Percentiles rank a stretch among this genome's conserved stretches.
phyloP scores from a whole-genome alignment of 192 early-diverging fungal genomes.

The Backusella australiensis region DNA sequence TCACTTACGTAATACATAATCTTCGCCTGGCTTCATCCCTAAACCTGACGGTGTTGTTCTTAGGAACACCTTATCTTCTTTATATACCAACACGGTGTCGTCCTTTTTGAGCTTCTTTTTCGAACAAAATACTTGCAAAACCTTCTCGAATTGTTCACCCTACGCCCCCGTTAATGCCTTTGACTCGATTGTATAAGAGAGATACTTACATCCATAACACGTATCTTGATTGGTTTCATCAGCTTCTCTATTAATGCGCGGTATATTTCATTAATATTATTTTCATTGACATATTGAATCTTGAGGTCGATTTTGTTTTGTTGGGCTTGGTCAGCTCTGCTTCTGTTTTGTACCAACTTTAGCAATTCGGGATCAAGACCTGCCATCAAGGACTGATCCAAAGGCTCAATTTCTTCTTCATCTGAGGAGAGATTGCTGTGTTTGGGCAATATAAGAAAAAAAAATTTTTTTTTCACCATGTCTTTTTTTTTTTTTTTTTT shows the following conservation, averaged over 20 bases:
- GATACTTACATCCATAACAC: slow-evolving; percentile 16
- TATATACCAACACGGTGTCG: slow-evolving; percentile 20
- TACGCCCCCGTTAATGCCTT: too few relatives aligned
- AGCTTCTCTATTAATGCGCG: background rate
- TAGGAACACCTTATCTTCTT: slow-evolving; percentile 20
- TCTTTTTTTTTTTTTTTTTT: too few relatives aligned
- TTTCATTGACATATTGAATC: slow-evolving; percentile 18
- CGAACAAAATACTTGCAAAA: slow-evolving; percentile 11
- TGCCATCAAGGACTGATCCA: background rate
- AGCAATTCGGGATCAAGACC: slow-evolving; percentile 22
- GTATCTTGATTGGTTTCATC: slow-evolving; percentile 14
- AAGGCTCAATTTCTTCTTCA: background rate
- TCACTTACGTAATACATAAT: slow-evolving; percentile 20
- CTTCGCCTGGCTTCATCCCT: slow-evolving; percentile 7
- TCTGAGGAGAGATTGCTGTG: background rate
- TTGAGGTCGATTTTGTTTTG: slow-evolving; percentile 13
- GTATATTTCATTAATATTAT: background rate
- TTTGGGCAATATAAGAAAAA: too few relatives aligned
- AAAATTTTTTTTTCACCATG: too few relatives aligned
- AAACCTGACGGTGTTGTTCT: slow-evolving; percentile 25
- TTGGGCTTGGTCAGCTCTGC: background rate
- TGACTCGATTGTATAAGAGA: too few relatives aligned
- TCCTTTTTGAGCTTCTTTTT: slow-evolving; percentile 12
- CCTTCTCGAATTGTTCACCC: slow-evolving; percentile 14
- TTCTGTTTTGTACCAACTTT: background rate